phyloP scores from a whole-genome alignment of 306 rosid genomes.

The Arachis stenosperma region DNA sequence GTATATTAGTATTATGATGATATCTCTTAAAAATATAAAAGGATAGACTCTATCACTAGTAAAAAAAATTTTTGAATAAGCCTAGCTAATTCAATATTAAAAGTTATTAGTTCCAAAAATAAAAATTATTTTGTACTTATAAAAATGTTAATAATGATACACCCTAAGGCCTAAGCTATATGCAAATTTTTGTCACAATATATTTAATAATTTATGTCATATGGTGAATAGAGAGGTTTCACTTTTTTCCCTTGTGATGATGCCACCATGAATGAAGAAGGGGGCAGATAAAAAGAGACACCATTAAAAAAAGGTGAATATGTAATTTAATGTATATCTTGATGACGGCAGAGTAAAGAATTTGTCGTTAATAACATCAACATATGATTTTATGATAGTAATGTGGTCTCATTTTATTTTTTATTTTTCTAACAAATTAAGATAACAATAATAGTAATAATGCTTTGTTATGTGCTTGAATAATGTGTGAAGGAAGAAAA shows the following conservation, averaged over 20 bases:
- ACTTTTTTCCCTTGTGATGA: slow-evolving; percentile 16
- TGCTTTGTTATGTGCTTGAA: not conserved
- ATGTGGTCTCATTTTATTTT: not conserved
- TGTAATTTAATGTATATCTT: not conserved
- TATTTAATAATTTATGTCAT: not conserved
- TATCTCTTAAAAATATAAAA: no score
- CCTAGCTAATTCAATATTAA: no score
- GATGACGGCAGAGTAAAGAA: slow-evolving; percentile 18
- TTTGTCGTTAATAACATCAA: slow-evolving; percentile 13
- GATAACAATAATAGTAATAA: not conserved
- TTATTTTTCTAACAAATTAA: not conserved
- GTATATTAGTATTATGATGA: no score
- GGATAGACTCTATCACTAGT: no score
- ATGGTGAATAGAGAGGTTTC: not conserved
- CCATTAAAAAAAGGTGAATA: slow-evolving; percentile 21
- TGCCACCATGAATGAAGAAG: slow-evolving; percentile 24
- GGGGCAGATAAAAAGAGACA: slow-evolving; percentile 39
- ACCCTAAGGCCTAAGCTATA: no score
- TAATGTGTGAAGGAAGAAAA: no score
- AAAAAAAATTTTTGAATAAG: no score
- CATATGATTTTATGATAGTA: not conserved
- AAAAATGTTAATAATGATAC: no score
- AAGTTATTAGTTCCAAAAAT: no score
- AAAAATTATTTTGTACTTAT: no score
- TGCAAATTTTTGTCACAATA: no score